phyloP scores from a whole-genome alignment of 371 early-diverging fungal genomes.

The Cokeromyces recurvatus region DNA sequence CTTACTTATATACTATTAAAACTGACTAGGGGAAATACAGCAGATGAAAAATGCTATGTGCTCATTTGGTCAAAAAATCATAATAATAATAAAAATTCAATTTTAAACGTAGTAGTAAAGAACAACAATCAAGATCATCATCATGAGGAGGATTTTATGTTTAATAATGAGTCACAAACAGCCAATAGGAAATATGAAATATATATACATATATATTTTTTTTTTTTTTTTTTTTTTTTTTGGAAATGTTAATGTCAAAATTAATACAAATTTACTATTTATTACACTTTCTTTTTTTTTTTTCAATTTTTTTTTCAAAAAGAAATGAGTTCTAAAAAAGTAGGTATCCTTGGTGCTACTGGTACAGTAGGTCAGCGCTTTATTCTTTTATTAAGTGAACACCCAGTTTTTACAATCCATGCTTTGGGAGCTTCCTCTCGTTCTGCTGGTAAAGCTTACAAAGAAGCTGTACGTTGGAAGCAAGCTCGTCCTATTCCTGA shows the following conservation, averaged over 20 bases:
- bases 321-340: slow-evolving; percentile 45
- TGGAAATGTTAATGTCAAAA: background rate
- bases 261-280: no score
- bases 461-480: slow-evolving; percentile 83
- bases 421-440: slow-evolving; percentile 89
- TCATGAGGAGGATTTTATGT: no score
- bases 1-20: no score
- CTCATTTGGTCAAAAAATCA: no score
- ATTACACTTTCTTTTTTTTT: background rate
- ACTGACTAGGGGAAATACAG: no score
- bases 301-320: slow-evolving; percentile 21
- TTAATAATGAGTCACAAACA: slow-evolving; percentile 13
- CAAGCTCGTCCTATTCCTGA: slow-evolving; percentile 75
- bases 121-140: no score
- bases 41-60: no score
- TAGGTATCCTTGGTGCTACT: slow-evolving; percentile 94
- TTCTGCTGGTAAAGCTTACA: slow-evolving; percentile 85
- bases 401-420: slow-evolving; percentile 84
- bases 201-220: background rate
- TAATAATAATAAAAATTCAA: no score
- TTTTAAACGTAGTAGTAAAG: no score
- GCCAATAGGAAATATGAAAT: slow-evolving; percentile 2
- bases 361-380: slow-evolving; percentile 99
- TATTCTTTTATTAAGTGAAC: slow-evolving; percentile 78
- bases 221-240: slow-evolving; percentile 43